Evolutionary conservation across 2,329 filamentous ascomycete genomes (phyloP), one percentile per base, ranked within the genome.

Genomic region (Karstenula rhodostoma): DNA sequence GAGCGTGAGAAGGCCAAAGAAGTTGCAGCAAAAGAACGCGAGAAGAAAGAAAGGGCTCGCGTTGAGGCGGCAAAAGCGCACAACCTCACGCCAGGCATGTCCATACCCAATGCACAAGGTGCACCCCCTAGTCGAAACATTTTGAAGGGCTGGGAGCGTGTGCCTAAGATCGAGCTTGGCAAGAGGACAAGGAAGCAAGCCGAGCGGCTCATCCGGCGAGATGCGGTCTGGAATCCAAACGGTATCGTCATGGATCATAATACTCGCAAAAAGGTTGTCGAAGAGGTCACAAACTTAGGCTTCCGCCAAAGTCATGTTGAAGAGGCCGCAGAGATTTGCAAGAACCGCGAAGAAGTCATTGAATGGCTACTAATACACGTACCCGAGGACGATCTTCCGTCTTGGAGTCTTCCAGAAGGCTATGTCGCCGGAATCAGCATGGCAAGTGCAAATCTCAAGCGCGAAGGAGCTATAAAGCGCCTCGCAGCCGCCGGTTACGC

Each of bases 281-380:
- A 88, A 17, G 92, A 96, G 69, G 85, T 98, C 37, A 84, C 84
- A 23, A 86, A 83, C n/a, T 84, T 96, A 53, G 94, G 93, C 0
- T 99, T 99, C 77, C 89, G 94, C n/a, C 85, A 84, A 69, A 96
- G 90, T 70, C 95, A 99, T 73, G 87, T 94, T 43, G 89, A 96
- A 73, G 95, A 99, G 79, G 94, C 95, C 9, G 87, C 91, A 0
- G 88, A 88, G 47, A 88, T 94, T 70, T 97, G 94, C 81, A 96
- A 94, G 77, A 93, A 97, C 74, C 86, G 90, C 32, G 94, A 97
- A 75, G 95, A 99, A 79, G 90, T 93, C 17, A 84, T 99, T 2
- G 94, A 98, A 76, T 99, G 95, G 95, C 85, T 99, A 17, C 85
- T 99, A 51, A 94, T 98, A 54, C 94, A 99, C 78, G 93, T 99